phyloP scores from a whole-genome alignment of 2,329 filamentous ascomycete species.

The Tolypocladium inflatum region DNA sequence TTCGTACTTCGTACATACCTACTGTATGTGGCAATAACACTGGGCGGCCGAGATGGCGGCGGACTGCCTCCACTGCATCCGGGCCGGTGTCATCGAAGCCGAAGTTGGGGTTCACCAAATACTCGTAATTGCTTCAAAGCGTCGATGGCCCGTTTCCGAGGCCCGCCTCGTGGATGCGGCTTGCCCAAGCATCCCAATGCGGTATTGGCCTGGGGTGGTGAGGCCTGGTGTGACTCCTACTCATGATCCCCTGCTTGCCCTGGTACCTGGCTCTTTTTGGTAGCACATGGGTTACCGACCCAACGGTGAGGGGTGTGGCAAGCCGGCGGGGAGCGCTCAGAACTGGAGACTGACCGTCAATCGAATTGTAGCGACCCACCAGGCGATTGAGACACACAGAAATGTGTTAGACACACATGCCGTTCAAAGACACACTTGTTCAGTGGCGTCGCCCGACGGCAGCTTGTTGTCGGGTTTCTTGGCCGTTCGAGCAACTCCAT shows the following conservation, averaged over 20 bases:
- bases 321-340: background rate
- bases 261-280: background rate
- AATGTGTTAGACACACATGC: slow-evolving; percentile 1
- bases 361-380: background rate
- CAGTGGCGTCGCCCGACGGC: background rate
- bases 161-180: background rate
- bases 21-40: background rate
- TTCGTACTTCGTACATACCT: too few relatives aligned
- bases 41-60: background rate
- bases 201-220: background rate
- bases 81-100: background rate
- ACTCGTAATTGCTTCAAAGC: background rate
- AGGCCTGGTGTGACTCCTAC: background rate
- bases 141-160: background rate
- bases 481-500: background rate
- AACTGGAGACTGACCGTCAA: background rate
- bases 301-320: background rate
- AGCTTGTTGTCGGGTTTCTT: background rate
- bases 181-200: background rate
- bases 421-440: slow-evolving; percentile 1
- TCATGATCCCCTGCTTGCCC: background rate
- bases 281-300: background rate
- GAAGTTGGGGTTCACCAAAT: background rate
- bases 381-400: background rate
- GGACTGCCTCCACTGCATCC: background rate